A percentile compares a stretch with the other conserved stretches of the same genome.
Evolutionary conservation across 257 asterid species (phyloP).

Genomic region (Solanum dulcamara): DNA sequence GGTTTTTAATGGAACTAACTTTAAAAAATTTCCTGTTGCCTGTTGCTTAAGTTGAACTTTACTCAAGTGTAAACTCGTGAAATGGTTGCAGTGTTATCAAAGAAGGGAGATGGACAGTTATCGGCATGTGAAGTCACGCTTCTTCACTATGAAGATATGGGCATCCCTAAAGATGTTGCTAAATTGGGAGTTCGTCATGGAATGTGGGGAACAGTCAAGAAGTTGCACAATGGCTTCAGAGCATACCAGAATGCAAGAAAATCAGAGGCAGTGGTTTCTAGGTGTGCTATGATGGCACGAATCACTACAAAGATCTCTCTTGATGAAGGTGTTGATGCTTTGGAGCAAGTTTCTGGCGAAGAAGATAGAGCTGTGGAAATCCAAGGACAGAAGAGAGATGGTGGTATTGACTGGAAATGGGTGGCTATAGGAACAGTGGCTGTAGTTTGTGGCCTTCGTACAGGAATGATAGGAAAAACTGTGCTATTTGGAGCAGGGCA

Average conservation of each 20-base stretch:
- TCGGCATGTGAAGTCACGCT: constrained; percentile 84
- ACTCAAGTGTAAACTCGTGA: neutral
- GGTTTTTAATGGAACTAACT: neutral
- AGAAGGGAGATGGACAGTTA: constrained; percentile 57
- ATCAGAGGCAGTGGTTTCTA: constrained; percentile 14
- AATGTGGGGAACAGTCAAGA: constrained; percentile 99
- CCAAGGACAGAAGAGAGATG: constrained; percentile 23
- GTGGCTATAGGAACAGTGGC: constrained; percentile 50
- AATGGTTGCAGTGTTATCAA: constrained; percentile 50
- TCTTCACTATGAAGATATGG: constrained; percentile 92
- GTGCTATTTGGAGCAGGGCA: constrained; percentile 66
- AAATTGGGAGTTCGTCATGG: constrained; percentile 92
- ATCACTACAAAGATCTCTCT: constrained; percentile 19
- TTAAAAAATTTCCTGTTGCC: neutral
- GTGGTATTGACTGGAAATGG: constrained; percentile 28
- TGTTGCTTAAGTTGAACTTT: neutral
- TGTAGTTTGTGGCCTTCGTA: constrained; percentile 53
- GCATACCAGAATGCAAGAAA: constrained; percentile 46
- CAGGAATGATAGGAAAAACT: constrained; percentile 58
- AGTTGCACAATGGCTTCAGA: constrained; percentile 71
- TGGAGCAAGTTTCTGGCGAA: constrained; percentile 16
- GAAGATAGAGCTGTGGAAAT: constrained; percentile 39
- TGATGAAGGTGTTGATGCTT: neutral
- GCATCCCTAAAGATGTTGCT: constrained; percentile 91
- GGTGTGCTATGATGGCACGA: constrained; percentile 31